Percentiles rank a stretch among this genome's conserved stretches.
Conservation (phyloP, 164 flowering plant species). For the Chloranthus sessilifolius region DNA sequence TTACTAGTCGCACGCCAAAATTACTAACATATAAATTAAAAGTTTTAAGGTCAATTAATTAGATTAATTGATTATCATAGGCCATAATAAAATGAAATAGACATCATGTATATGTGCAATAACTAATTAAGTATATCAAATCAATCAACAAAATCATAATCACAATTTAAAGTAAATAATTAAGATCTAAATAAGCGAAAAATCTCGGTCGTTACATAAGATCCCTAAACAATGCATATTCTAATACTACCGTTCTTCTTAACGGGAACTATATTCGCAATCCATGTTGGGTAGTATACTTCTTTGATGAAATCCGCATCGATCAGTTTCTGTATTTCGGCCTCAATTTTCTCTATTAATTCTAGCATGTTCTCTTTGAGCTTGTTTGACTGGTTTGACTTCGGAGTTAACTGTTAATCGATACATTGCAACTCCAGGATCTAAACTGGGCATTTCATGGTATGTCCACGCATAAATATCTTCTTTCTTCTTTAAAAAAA, state of each 20-base stretch:
- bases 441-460: not conserved
- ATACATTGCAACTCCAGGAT: not conserved
- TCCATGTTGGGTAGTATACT: slow-evolving; percentile 7
- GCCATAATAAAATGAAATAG: too few relatives aligned
- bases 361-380: not conserved
- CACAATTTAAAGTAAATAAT: too few relatives aligned
- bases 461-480: not conserved
- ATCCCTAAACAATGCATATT: too few relatives aligned
- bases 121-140: too few relatives aligned
- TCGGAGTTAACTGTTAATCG: not conserved
- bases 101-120: too few relatives aligned
- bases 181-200: too few relatives aligned
- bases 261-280: slow-evolving; percentile 4
- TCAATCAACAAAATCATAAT: too few relatives aligned
- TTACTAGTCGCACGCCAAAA: too few relatives aligned
- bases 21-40: too few relatives aligned
- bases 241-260: slow-evolving; percentile 5
- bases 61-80: too few relatives aligned
- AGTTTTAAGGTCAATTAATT: too few relatives aligned
- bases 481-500: not conserved
- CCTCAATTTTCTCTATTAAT: not conserved
- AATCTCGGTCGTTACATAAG: too few relatives aligned
- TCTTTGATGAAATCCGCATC: slow-evolving; percentile 3
- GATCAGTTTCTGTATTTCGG: not conserved
- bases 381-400: not conserved